Evolutionary conservation across 108 stramenopile genomes (phyloP).

Genomic region (Cyclotella sp.): DNA sequence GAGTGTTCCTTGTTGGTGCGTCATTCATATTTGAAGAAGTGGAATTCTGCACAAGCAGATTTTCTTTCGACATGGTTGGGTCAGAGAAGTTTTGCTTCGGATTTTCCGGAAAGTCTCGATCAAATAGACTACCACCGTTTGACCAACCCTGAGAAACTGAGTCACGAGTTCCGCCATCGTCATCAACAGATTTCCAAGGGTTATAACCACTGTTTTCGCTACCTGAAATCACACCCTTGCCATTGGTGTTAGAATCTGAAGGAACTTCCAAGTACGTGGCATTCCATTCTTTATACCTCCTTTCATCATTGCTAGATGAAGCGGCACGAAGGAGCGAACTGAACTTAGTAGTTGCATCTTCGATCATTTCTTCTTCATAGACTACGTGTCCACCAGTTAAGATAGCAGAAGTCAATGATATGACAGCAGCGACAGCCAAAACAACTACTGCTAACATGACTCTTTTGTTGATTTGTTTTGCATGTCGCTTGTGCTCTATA

Average conservation of each 20-base stretch:
- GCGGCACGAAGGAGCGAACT: no score
- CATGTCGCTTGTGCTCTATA: neutral
- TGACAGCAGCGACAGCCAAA: neutral
- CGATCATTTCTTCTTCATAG: no score
- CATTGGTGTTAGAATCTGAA: neutral
- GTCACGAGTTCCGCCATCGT: neutral
- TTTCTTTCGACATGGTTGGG: neutral
- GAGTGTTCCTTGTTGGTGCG: neutral
- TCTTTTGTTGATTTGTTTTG: neutral
- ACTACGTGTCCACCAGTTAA: neutral
- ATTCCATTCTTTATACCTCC: neutral
- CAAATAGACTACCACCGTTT: constrained; percentile 1
- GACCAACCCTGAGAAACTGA: neutral
- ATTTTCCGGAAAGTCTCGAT: neutral
- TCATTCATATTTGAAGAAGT: neutral
- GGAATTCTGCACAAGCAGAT: neutral
- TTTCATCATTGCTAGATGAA: no score
- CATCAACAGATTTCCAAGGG: neutral
- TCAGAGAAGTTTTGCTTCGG: neutral
- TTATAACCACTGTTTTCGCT: neutral
- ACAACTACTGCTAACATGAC: neutral
- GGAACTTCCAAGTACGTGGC: neutral
- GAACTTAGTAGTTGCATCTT: no score
- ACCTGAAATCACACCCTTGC: neutral
- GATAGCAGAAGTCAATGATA: neutral